phyloP scores from a whole-genome alignment of 805 yeast genomes.

The Hanseniaspora thailandica region DNA sequence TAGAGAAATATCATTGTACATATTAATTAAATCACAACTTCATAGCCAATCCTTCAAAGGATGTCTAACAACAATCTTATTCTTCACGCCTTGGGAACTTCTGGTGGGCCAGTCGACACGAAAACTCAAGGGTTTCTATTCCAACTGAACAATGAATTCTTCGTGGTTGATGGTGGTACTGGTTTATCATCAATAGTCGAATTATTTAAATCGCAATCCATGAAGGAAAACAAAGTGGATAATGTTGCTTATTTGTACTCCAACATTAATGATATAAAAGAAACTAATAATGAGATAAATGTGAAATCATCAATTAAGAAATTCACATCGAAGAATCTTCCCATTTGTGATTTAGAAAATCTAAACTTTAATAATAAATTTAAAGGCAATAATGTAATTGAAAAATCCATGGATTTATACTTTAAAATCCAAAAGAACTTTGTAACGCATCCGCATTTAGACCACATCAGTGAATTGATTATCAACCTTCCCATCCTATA shows the following conservation, averaged over 20 bases:
- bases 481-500: conserved; percentile 51
- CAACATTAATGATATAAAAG: background rate
- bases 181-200: conserved; percentile 50
- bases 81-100: conserved; percentile 47
- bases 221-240: conserved; percentile 12
- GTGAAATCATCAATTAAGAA: conserved; percentile 19
- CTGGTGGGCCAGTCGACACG: conserved; percentile 77
- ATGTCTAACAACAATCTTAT: background rate
- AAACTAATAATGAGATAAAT: conserved; percentile 13
- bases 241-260: background rate
- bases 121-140: conserved; percentile 56
- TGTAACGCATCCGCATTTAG: conserved; percentile 76
- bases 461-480: conserved; percentile 59
- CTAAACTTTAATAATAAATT: background rate
- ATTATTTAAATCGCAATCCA: conserved; percentile 20
- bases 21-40: background rate
- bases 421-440: conserved; percentile 35
- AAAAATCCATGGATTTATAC: conserved; percentile 28
- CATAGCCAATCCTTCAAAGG: too few relatives aligned
- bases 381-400: conserved; percentile 22
- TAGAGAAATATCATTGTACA: too few relatives aligned
- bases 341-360: background rate
- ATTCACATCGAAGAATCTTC: conserved; percentile 4
- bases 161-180: conserved; percentile 72
- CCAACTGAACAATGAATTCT: conserved; percentile 38